These are phyloP conservation scores for Apiotrichum domesticum DNA, from an alignment of 1,284 basidiomycete genomes.

Conservation along the genomic window DNA sequence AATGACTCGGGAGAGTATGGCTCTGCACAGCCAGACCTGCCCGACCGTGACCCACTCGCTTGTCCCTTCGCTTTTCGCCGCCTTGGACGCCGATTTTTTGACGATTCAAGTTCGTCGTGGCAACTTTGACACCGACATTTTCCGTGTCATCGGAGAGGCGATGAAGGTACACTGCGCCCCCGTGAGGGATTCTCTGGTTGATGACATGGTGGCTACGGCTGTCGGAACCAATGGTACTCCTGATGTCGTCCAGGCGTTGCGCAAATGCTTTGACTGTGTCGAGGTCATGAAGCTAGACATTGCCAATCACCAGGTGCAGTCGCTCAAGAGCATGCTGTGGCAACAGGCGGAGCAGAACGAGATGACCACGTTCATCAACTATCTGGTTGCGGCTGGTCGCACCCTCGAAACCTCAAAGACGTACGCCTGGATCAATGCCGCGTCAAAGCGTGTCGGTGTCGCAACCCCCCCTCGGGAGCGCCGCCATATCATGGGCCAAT, in stretches of 20 bases:
- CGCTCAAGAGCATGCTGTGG: slow-evolving; percentile 75
- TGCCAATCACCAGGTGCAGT: slow-evolving; percentile 88
- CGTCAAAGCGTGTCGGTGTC: slow-evolving; percentile 31
- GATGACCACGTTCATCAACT: slow-evolving; percentile 60
- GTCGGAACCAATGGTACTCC: slow-evolving; percentile 41
- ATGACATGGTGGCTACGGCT: slow-evolving; percentile 71
- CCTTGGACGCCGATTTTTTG: slow-evolving; percentile 57
- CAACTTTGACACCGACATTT: slow-evolving; percentile 74
- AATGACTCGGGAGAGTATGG: slow-evolving; percentile 53
- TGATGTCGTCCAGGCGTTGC: slow-evolving; percentile 67
- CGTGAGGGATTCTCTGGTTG: slow-evolving; percentile 78
- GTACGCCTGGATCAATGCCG: slow-evolving; percentile 31
- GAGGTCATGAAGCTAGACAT: slow-evolving; percentile 96
- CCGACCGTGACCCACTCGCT: slow-evolving; percentile 52
- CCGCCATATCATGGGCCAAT: slow-evolving; percentile 28
- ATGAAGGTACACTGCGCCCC: slow-evolving; percentile 89
- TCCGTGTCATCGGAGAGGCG: slow-evolving; percentile 69
- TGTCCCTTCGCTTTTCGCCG: slow-evolving; percentile 46
- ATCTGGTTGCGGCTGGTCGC: slow-evolving; percentile 23
- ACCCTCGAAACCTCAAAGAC: slow-evolving; percentile 27
- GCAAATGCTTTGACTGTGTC: slow-evolving; percentile 81
- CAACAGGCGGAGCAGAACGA: slow-evolving; percentile 76
- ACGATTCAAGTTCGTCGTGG: slow-evolving; percentile 71
- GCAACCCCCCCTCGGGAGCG: slow-evolving; percentile 19
- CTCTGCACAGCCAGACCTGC: slow-evolving; percentile 56